Percentiles rank a stretch among this genome's conserved stretches.
Evolutionary conservation across 2,329 filamentous ascomycete species (phyloP).

Genomic region (Amylocarpus encephaloides): DNA sequence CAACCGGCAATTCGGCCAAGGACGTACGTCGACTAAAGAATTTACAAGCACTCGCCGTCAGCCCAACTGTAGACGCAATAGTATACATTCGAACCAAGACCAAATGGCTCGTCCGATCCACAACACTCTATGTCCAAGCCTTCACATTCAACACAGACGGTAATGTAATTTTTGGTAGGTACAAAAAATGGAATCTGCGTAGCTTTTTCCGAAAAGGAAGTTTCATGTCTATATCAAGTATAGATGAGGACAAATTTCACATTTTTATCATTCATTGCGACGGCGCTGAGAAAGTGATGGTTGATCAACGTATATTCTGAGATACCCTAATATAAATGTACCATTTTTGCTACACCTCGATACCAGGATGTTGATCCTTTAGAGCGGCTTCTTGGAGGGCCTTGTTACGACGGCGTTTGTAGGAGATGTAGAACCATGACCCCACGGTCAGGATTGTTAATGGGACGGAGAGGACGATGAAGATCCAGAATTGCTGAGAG

Average conservation of each 20-base stretch:
- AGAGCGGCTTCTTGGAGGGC: not conserved
- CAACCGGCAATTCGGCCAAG: not conserved
- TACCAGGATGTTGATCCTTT: not conserved
- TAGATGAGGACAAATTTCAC: not conserved
- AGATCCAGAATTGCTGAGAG: constrained; percentile 32
- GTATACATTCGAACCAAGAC: not conserved
- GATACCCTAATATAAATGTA: not conserved
- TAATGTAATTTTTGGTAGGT: not conserved
- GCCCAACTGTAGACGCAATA: not conserved
- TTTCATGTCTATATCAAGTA: not conserved
- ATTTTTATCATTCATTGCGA: not conserved
- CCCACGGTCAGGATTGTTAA: constrained; percentile 9
- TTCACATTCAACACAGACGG: not conserved
- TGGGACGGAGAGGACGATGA: constrained; percentile 23
- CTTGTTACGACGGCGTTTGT: not conserved
- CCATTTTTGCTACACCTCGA: not conserved
- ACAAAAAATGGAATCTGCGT: not conserved
- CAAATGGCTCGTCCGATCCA: not conserved
- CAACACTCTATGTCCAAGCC: not conserved
- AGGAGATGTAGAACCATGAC: not conserved
- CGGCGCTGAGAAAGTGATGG: not conserved
- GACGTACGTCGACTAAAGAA: not conserved
- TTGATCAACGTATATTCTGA: not conserved
- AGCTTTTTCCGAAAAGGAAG: not conserved
- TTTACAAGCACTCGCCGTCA: not conserved